These are phyloP conservation scores for Neopestalotiopsis rosae DNA, from an alignment of 2,329 filamentous ascomycete species.

Conservation along the genomic window DNA sequence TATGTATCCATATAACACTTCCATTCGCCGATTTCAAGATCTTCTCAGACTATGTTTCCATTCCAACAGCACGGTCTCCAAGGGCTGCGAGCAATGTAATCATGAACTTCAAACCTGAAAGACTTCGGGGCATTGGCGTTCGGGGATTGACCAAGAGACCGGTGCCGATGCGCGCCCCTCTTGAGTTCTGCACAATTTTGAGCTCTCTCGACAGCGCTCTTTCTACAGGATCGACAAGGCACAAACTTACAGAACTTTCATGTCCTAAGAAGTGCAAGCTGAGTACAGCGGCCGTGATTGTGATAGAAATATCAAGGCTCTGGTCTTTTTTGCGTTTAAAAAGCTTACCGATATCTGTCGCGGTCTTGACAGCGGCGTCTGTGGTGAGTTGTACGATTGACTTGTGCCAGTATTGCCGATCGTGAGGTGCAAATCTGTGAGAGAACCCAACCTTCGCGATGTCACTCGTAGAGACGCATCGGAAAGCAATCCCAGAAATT, in stretches of 20 bases:
- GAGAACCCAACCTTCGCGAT: not conserved
- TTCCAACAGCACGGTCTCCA: not conserved
- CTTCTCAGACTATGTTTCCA: not conserved
- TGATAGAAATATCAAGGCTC: not conserved
- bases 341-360: not conserved
- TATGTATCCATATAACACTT: too few species aligned
- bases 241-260: not conserved
- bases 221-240: too few species aligned
- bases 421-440: not conserved
- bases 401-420: too few species aligned
- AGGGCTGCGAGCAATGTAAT: not conserved
- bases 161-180: not conserved
- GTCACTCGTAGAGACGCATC: not conserved
- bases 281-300: not conserved
- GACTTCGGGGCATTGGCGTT: not conserved
- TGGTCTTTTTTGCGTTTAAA: not conserved
- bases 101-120: not conserved
- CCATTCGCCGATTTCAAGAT: too few species aligned
- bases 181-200: not conserved
- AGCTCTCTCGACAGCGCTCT: not conserved
- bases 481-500: not conserved
- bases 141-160: not conserved
- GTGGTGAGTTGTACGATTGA: not conserved
- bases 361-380: not conserved
- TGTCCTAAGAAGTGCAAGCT: not conserved